These are phyloP conservation scores for Talaromyces sp. DNA, from an alignment of 2,329 filamentous ascomycete genomes.

Conservation along the genomic window DNA sequence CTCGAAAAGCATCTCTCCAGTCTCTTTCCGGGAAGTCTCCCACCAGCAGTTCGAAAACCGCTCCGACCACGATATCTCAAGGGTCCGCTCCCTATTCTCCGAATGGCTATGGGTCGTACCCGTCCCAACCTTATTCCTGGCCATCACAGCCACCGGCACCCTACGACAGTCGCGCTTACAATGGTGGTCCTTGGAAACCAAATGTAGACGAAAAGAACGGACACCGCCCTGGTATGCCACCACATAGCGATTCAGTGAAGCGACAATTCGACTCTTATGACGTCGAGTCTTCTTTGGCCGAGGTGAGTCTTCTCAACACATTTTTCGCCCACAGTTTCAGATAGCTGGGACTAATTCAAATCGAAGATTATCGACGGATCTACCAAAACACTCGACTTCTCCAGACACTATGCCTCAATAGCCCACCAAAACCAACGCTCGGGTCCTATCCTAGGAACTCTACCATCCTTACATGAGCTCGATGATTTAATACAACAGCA, in stretches of 20 bases:
- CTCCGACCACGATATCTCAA: conserved; percentile 36
- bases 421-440: conserved; percentile 46
- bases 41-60: conserved; percentile 39
- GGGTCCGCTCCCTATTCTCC: conserved; percentile 38
- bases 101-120: conserved; percentile 33
- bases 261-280: conserved; percentile 62
- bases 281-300: conserved; percentile 49
- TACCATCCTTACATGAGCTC: conserved; percentile 44
- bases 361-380: conserved; percentile 45
- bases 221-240: conserved; percentile 27
- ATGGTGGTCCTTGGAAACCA: conserved; percentile 27
- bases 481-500: conserved; percentile 47
- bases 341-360: background rate
- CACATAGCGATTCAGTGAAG: conserved; percentile 53
- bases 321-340: background rate
- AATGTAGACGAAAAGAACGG: conserved; percentile 26
- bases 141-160: conserved; percentile 31
- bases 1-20: conserved; percentile 38
- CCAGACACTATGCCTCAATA: conserved; percentile 40
- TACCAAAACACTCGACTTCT: conserved; percentile 44
- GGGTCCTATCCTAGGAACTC: conserved; percentile 40
- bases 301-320: conserved; percentile 35
- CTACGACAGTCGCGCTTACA: conserved; percentile 33
- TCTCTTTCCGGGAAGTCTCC: conserved; percentile 43
- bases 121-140: conserved; percentile 30